Percentiles rank a stretch among this genome's conserved stretches.
Evolutionary conservation across 805 yeast species (phyloP).

Genomic region (Huiozyma naganishii): DNA sequence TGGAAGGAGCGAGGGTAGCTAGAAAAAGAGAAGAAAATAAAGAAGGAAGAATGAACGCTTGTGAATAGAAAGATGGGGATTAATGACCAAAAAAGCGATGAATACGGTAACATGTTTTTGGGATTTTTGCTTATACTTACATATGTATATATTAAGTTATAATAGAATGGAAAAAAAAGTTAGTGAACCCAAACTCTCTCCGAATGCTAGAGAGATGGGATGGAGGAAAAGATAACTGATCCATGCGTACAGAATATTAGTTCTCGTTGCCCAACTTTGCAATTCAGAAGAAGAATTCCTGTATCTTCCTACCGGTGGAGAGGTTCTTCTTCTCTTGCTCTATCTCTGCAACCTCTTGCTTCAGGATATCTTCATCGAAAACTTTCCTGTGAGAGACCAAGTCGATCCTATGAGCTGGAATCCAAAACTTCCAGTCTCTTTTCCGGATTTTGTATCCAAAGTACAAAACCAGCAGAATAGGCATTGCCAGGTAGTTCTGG

Average conservation of each 20-base stretch:
- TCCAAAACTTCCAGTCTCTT: conserved; percentile 31
- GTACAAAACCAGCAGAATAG: conserved; percentile 35
- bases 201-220: too few species aligned
- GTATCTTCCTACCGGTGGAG: conserved; percentile 17
- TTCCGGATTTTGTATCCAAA: conserved; percentile 37
- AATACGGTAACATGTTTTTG: background rate
- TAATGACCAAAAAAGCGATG: background rate
- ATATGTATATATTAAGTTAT: too few species aligned
- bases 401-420: conserved; percentile 24
- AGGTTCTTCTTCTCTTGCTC: conserved; percentile 19
- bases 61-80: background rate
- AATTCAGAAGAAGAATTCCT: conserved; percentile 25
- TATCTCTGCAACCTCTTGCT: conserved; percentile 27
- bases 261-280: too few species aligned
- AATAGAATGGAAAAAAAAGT: background rate
- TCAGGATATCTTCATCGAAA: conserved; percentile 26
- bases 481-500: conserved; percentile 37
- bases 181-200: background rate
- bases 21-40: background rate
- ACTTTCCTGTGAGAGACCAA: conserved; percentile 21
- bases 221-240: too few species aligned
- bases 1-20: conserved; percentile 43
- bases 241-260: too few species aligned
- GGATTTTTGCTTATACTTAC: too few species aligned
- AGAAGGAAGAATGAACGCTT: background rate